Evolutionary conservation across 352 stramenopile genomes (phyloP).

Genomic region (Phytophthora europaea): DNA sequence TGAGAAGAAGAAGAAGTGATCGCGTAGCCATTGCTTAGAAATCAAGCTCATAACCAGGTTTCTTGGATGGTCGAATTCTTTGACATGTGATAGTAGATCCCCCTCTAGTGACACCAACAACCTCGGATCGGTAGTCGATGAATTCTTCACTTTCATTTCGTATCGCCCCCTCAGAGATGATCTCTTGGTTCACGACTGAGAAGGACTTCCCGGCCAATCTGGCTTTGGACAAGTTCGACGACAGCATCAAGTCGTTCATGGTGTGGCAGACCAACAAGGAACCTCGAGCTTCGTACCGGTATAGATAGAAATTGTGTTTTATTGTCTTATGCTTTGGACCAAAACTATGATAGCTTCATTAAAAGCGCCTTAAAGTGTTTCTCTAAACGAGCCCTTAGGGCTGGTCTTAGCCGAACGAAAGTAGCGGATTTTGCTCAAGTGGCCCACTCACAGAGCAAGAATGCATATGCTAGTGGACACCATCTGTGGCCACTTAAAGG

Average conservation of each 20-base stretch:
- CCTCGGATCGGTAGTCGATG: background rate
- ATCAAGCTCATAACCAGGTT: background rate
- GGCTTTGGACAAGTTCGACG: background rate
- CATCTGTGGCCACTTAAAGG: too few relatives aligned
- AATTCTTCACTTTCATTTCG: background rate
- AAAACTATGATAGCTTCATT: too few relatives aligned
- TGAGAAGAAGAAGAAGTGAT: background rate
- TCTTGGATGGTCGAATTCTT: background rate
- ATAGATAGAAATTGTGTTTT: too few relatives aligned
- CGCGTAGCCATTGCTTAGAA: background rate
- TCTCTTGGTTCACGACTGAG: slow-evolving; percentile 6
- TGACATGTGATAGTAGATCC: background rate
- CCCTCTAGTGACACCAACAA: background rate
- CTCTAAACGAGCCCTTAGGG: too few relatives aligned
- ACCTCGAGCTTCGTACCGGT: too few relatives aligned
- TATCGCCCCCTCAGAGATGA: background rate
- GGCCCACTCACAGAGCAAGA: too few relatives aligned
- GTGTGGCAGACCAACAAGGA: slow-evolving; percentile 2
- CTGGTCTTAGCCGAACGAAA: too few relatives aligned
- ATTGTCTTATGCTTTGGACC: too few relatives aligned
- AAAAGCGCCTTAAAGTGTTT: too few relatives aligned
- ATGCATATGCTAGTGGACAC: too few relatives aligned
- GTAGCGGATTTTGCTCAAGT: too few relatives aligned
- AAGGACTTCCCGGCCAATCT: slow-evolving; percentile 15
- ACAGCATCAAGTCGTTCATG: slow-evolving; percentile 18